Evolutionary conservation across 1,284 basidiomycete species (phyloP), one percentile per base, ranked within the genome.

Genomic region (Pseudozyma hubeiensis): DNA sequence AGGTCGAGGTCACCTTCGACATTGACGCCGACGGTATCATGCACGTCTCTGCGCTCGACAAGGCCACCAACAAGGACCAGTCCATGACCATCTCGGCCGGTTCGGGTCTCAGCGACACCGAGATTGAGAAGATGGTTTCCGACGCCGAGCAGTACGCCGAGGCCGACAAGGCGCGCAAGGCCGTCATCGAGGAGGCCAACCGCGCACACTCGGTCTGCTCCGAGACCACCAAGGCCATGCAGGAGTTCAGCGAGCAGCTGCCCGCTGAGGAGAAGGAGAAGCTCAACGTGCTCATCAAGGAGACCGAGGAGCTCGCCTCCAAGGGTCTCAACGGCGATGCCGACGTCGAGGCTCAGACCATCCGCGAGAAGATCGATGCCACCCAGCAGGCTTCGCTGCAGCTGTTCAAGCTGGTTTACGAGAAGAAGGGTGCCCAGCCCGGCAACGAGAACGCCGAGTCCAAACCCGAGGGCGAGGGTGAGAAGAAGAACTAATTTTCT

Each of bases 351-450:
- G 90, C 93, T 47, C 94, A 97, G 64, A 85, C 88, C 74, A 95
- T 99, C 88, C 92, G 93, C 84, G 91, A 92, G 85, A 95, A 94
- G 89, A 92, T 97, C 83, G 90, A 89, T 85, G 93, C 94, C 87
- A 94, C 94, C n/a, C 95, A 99, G 85, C 92, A 93, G 85, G 94
- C 95, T 44, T 96, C 93, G 34, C 90, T 99, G 50, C 93, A 93
- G 78, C 91, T 99, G 75, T 99, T 98, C 94, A 93, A 97, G 87
- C 97, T 96, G 90, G 92, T 95, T 31, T 97, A 97, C 86, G 93
- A 97, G 89, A 93, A 93, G 89, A 90, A 92, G 73, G 89, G 90
- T 79, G 90, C 90, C 55, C 90, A 92, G 86, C 88, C 88, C 59
- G 41, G 39, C 29, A 41, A 39, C n/a, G 63, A 64, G 41, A 64